Evolutionary conservation across 768 basidiomycete genomes (phyloP).

Genomic region (Megacollybia marginata): DNA sequence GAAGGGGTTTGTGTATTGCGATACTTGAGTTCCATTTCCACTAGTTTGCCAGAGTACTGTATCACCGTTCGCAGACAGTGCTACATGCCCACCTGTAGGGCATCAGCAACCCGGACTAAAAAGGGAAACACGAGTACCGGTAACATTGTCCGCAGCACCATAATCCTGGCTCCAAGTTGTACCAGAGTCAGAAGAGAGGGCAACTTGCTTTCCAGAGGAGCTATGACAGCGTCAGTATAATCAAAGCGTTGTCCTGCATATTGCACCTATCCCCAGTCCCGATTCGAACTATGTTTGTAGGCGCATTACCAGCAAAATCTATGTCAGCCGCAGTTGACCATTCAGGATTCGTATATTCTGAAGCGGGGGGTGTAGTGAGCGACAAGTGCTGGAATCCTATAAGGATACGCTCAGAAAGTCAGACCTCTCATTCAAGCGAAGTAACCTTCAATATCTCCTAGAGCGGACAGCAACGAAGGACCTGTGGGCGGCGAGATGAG

Average conservation of each 20-base stretch:
- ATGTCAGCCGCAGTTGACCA: conserved; percentile 30
- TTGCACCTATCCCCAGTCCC: conserved; percentile 40
- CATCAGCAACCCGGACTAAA: neutral
- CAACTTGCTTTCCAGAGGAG: conserved; percentile 44
- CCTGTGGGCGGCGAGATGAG: conserved; percentile 59
- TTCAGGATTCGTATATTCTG: conserved; percentile 23
- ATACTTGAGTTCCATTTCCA: conserved; percentile 42
- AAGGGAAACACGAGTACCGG: conserved; percentile 2
- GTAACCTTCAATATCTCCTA: conserved; percentile 45
- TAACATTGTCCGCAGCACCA: conserved; percentile 41
- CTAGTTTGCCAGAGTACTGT: conserved; percentile 52
- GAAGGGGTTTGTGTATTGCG: conserved; percentile 43
- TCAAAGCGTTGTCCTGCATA: neutral
- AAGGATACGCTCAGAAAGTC: neutral
- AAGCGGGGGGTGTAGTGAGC: conserved; percentile 24
- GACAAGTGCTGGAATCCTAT: conserved; percentile 30
- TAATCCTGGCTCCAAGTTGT: conserved; percentile 37
- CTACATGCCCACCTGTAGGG: conserved; percentile 16
- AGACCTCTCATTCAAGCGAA: too few relatives aligned
- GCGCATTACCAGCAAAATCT: conserved; percentile 35
- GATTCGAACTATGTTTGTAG: conserved; percentile 31
- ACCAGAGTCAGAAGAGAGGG: conserved; percentile 38
- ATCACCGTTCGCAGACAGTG: conserved; percentile 45
- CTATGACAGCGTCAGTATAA: conserved; percentile 11
- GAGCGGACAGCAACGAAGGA: conserved; percentile 46